Conservation (phyloP, 192 early-diverging fungal species). For the Coemansia furcata region DNA sequence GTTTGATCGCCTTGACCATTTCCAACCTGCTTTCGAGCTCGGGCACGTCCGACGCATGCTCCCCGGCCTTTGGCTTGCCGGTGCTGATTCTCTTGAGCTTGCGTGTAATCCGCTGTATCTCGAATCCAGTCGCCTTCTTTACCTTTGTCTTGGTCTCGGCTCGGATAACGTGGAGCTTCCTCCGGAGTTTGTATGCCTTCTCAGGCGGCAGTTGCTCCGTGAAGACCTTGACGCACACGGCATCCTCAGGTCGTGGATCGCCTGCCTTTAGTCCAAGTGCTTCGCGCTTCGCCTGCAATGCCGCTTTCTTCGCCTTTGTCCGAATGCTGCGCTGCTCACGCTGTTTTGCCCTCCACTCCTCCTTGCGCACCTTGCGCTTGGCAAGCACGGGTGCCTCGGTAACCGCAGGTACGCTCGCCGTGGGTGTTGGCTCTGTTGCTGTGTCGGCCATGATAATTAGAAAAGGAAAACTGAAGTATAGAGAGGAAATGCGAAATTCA, state of each 20-base stretch:
- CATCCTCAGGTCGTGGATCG: slow-evolving; percentile 1
- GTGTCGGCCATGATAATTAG: not conserved
- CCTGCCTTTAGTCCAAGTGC: not conserved
- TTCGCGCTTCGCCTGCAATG: slow-evolving; percentile 6
- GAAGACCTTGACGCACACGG: slow-evolving; percentile 2
- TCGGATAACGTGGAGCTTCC: slow-evolving; percentile 1
- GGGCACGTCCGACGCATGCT: not conserved
- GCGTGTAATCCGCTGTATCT: slow-evolving; percentile 6
- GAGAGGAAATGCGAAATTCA: not conserved
- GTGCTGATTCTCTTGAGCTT: slow-evolving; percentile 7
- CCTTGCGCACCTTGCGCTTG: slow-evolving; percentile 7
- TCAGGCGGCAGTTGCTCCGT: not conserved
- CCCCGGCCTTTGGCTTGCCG: slow-evolving; percentile 3
- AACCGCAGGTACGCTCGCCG: not conserved
- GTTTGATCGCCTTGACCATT: slow-evolving; percentile 5
- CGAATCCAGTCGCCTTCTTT: slow-evolving; percentile 6
- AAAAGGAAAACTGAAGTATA: not conserved
- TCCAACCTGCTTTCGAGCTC: slow-evolving; percentile 2
- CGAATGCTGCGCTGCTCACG: not conserved
- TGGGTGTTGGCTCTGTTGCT: not conserved
- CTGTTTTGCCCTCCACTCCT: slow-evolving; percentile 1
- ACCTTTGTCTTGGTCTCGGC: slow-evolving; percentile 1
- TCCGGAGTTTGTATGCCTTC: slow-evolving; percentile 3
- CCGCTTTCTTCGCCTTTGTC: slow-evolving; percentile 3
- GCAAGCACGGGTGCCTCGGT: not conserved